Conservation (phyloP, 371 early-diverging fungal genomes). For the Encephalitozoon cuniculi region DNA sequence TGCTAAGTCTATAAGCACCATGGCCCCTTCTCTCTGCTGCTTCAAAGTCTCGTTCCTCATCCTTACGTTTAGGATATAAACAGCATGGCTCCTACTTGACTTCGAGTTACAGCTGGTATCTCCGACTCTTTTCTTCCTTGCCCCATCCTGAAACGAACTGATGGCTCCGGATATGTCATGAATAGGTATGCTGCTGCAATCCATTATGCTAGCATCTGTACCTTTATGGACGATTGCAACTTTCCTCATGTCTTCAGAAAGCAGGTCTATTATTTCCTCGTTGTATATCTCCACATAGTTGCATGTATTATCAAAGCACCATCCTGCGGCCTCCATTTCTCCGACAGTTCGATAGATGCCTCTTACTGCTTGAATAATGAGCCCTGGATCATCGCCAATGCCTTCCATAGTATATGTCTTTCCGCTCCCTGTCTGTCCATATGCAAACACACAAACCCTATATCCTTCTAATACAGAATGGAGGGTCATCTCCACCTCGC, state of each 20-base stretch:
- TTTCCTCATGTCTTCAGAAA: constrained; percentile 63
- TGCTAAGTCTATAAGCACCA: constrained; percentile 93
- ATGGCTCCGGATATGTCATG: constrained; percentile 68
- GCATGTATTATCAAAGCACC: constrained; percentile 73
- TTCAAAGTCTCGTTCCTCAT: constrained; percentile 68
- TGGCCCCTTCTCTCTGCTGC: constrained; percentile 67
- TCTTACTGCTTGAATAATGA: constrained; percentile 67
- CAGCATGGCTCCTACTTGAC: constrained; percentile 78
- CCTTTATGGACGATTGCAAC: constrained; percentile 84
- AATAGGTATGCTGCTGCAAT: constrained; percentile 12
- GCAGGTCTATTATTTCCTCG: constrained; percentile 76
- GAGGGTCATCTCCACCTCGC: constrained; percentile 81
- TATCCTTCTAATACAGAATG: constrained; percentile 90
- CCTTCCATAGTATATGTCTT: constrained; percentile 74
- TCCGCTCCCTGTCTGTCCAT: constrained; percentile 97
- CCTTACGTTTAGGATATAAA: constrained; percentile 67
- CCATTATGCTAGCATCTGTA: constrained; percentile 22
- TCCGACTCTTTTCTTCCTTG: constrained; percentile 73
- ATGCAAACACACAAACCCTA: constrained; percentile 94
- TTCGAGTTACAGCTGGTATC: constrained; percentile 81
- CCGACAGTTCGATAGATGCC: constrained; percentile 76
- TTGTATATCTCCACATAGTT: constrained; percentile 89
- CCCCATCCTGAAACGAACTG: constrained; percentile 67
- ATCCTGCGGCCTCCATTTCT: constrained; percentile 71
- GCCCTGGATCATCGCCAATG: constrained; percentile 64